phyloP scores from a whole-genome alignment of 208 protist species.

The Acanthamoeba triangularis region DNA sequence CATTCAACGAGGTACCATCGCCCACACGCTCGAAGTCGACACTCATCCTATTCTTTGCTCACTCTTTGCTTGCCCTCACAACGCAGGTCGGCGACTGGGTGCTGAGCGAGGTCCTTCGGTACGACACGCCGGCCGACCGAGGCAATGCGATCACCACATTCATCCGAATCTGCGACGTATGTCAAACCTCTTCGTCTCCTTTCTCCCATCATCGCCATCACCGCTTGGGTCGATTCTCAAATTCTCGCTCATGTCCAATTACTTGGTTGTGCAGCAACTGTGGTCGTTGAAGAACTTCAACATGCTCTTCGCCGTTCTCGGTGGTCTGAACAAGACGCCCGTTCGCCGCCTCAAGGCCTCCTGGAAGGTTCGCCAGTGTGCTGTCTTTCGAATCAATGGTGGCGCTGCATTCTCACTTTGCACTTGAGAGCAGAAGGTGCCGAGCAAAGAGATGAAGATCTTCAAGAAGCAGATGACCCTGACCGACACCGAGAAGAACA shows the following conservation, averaged over 20 bases:
- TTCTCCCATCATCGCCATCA: too few relatives aligned
- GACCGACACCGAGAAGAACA: conserved; percentile 61
- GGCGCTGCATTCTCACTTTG: too few relatives aligned
- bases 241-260: too few relatives aligned
- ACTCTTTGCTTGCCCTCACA: too few relatives aligned
- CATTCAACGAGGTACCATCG: conserved; percentile 36
- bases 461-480: conserved; percentile 57
- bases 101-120: background rate
- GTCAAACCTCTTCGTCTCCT: too few relatives aligned
- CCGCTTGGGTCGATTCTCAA: too few relatives aligned
- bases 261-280: background rate
- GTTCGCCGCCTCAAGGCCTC: background rate
- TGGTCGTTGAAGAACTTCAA: conserved; percentile 45
- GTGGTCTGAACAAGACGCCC: conserved; percentile 6
- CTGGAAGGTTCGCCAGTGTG: background rate
- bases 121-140: conserved; percentile 15
- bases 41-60: background rate
- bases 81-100: conserved; percentile 12
- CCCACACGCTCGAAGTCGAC: background rate
- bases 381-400: too few relatives aligned
- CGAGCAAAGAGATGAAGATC: conserved; percentile 44
- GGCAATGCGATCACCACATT: conserved; percentile 1
- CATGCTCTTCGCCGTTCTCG: conserved; percentile 23
- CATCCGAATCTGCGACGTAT: conserved; percentile 15
- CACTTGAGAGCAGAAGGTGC: conserved; percentile 56